Conservation (phyloP, 306 rosid genomes). For the Acacia confusa region DNA sequence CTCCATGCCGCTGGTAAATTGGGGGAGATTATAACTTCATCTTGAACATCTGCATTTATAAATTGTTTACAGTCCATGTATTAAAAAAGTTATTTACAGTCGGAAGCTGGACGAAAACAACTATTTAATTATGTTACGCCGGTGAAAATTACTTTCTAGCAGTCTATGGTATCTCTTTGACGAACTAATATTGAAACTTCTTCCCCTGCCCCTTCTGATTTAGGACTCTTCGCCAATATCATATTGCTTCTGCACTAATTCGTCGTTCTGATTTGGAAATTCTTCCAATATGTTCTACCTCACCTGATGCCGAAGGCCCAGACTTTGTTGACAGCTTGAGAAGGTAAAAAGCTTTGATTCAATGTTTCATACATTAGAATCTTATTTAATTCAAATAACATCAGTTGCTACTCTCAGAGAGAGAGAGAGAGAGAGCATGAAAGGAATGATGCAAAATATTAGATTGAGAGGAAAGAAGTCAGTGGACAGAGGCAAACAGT, state of each 20-base stretch:
- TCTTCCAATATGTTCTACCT: conserved; percentile 73
- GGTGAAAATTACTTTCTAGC: conserved; percentile 14
- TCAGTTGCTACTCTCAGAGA: neutral
- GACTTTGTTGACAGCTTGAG: conserved; percentile 63
- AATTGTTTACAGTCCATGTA: neutral
- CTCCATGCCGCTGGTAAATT: conserved; percentile 78
- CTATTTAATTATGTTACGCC: conserved; percentile 6
- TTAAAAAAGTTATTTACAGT: neutral
- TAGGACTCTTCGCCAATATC: conserved; percentile 53
- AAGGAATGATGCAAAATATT: too few species aligned
- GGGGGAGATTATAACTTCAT: conserved; percentile 17
- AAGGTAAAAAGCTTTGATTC: conserved; percentile 53
- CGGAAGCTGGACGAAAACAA: conserved; percentile 7
- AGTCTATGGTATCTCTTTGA: conserved; percentile 3
- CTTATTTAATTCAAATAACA: neutral
- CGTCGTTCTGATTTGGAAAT: conserved; percentile 65
- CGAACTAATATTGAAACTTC: conserved; percentile 23
- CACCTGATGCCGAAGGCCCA: conserved; percentile 82
- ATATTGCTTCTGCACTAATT: conserved; percentile 41
- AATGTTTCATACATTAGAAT: neutral
- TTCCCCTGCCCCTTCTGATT: conserved; percentile 18
- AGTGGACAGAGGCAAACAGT: neutral
- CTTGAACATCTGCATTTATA: conserved; percentile 4
- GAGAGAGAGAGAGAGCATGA: neutral
- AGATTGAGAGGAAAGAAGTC: too few species aligned